These are phyloP conservation scores for Rhodotorula paludigena DNA, from an alignment of 768 basidiomycete species.

Conservation along the genomic window DNA sequence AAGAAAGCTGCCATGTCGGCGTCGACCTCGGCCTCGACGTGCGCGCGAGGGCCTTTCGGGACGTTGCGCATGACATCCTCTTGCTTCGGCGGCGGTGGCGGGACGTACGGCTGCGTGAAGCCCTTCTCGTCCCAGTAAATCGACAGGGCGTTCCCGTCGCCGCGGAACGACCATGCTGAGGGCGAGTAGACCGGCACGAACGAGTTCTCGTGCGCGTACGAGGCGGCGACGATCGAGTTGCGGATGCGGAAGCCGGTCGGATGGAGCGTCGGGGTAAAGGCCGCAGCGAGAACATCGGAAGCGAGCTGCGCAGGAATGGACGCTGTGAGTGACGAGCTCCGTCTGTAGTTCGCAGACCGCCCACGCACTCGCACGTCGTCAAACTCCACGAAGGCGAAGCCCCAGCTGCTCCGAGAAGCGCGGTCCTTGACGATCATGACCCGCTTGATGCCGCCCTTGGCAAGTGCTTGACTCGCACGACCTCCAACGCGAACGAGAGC, in stretches of 20 bases:
- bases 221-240: conserved; percentile 78
- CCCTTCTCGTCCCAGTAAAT: conserved; percentile 86
- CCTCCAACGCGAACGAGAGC: conserved; percentile 78
- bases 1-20: conserved; percentile 37
- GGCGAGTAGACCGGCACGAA: conserved; percentile 40
- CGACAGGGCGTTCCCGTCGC: conserved; percentile 34
- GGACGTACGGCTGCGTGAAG: conserved; percentile 47
- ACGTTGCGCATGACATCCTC: conserved; percentile 11
- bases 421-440: conserved; percentile 87
- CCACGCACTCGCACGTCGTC: conserved; percentile 67
- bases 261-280: conserved; percentile 78
- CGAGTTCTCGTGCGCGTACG: conserved; percentile 66
- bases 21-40: conserved; percentile 21
- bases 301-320: conserved; percentile 61
- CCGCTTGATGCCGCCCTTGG: conserved; percentile 70
- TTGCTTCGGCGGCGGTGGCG: conserved; percentile 5
- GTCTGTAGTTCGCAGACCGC: neutral
- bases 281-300: conserved; percentile 70
- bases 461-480: conserved; percentile 42
- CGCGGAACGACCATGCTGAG: conserved; percentile 37
- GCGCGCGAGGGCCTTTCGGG: conserved; percentile 19
- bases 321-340: neutral
- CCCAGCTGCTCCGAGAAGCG: conserved; percentile 78
- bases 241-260: conserved; percentile 92
- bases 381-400: conserved; percentile 92